Base-by-base conservation (phyloP, 1,139 yeast species). In the Suhomyces anneliseae region DNA sequence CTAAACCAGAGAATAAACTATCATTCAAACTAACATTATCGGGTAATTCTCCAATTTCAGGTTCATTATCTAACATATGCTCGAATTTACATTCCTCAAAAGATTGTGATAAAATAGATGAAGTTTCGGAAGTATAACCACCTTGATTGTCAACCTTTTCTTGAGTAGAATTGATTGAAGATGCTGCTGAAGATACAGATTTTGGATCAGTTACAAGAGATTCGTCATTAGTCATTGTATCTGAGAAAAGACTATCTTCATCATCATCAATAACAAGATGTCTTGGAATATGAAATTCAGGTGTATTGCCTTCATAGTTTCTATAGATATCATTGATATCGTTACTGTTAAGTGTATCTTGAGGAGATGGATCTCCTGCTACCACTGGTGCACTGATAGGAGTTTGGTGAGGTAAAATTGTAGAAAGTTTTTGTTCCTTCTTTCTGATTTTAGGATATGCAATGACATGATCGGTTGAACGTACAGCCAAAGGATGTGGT, bases 221-320 rank as follows among this genome's bases (percentile, higher is more conserved):
- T 8, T 37, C 35, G 26, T 42, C 43, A 31, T 38, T 34, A 26
- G 34, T 34, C n/a, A 45, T 32, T 11, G 26, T 27, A 11, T 54
- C 54, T 7, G 65, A 62, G 41, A 64, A 62, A 36, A 65, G 52
- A 45, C 66, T 62, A 44, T 65, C 68, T 11, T 51, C 50, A 35
- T 57, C 60, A 26, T 56, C 58, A 27, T 58, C 58, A n/a, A 51
- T 46, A 7, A 54, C 49, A 19, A 52, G 38, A 35, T 52, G 40
- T 32, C 46, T 52, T 10, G 57, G 51, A 14, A 53, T 45, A 12
- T 47, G 41, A 37, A 50, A 42, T 15, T 42, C 40, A 1, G 46
- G 40, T 6, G 43, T 14, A 24, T 15, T 35, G n/a, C 44, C 42
- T 40, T 27, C 40, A 11, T 43, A 44, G 31, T 39, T 36, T 12